Conservation (phyloP, 2,329 filamentous ascomycete genomes). For the Monosporascus sp. region DNA sequence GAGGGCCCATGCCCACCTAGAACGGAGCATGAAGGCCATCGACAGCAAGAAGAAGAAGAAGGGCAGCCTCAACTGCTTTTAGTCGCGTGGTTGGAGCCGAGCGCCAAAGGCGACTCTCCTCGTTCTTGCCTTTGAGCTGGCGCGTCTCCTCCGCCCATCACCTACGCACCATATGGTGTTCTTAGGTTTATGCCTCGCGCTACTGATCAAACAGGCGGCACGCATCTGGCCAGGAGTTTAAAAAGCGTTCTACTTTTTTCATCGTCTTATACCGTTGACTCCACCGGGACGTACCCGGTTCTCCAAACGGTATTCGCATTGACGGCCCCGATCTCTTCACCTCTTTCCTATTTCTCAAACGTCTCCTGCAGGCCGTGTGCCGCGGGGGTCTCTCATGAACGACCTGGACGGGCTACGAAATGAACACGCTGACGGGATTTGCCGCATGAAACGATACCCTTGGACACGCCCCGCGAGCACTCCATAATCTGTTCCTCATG, state of each 20-base stretch:
- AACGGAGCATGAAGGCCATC: constrained; percentile 90
- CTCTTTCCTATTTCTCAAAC: not conserved
- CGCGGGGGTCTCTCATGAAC: constrained; percentile 13
- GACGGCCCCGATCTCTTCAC: constrained; percentile 6
- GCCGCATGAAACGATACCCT: no score
- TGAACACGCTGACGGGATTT: constrained; percentile 8
- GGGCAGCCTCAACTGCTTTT: constrained; percentile 95
- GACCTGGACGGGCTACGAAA: constrained; percentile 24
- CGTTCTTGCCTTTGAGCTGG: constrained; percentile 5
- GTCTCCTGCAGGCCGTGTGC: not conserved
- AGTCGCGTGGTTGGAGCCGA: constrained; percentile 31
- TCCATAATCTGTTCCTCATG: no score
- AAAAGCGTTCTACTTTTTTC: constrained; percentile 4
- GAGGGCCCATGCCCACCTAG: constrained; percentile 78
- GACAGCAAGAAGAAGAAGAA: constrained; percentile 96
- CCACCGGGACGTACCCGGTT: constrained; percentile 4
- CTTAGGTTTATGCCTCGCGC: constrained; percentile 5
- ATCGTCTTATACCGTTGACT: constrained; percentile 1
- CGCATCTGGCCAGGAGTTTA: constrained; percentile 16
- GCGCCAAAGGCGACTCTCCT: constrained; percentile 8
- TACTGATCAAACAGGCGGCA: constrained; percentile 5
- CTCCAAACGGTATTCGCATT: constrained; percentile 7
- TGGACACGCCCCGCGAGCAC: no score
- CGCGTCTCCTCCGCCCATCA: constrained; percentile 1
- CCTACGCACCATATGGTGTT: constrained; percentile 3